Evolutionary conservation across 345 rosid genomes (phyloP), one percentile per base, ranked within the genome.

Genomic region (Turnera subulata): DNA sequence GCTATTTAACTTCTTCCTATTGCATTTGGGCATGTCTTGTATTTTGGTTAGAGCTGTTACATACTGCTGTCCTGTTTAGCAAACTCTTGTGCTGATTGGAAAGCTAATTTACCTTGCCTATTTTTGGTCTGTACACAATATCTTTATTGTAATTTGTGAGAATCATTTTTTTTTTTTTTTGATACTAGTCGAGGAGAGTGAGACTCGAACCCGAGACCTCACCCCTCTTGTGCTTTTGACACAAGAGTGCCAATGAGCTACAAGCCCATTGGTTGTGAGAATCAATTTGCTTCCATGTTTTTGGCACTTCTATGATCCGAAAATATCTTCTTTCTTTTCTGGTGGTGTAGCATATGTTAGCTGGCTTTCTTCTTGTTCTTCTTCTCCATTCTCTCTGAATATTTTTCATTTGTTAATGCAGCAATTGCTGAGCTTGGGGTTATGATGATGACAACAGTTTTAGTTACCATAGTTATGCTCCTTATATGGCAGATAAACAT

Each of bases 401-500:
- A 6, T 54, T 22, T 37, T 42, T 42, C 5, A 53, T 62, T 61
- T 40, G 62, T 29, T 74, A 63, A 68, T 49, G 51, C 89, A 93
- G 97, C 92, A 66, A 85, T 93, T 81, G 96, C 94, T 51, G 99
- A 89, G 84, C 78, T 89, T 23, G 97, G 96, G 56, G 96, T 93
- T 72, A 93, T 93, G 99, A 93, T 89, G 97, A 93, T 87, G 88
- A 93, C 97, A 45, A 89, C 97, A 59, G 51, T 85, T 50, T 78
- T 93, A 55, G 95, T 90, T 62, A 93, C 97, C 26, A 65, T 93
- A 51, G 95, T 93, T 62, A 93, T 93, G 99, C 97, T 93, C 75
- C 97, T 93, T 59, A 85, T 93, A 73, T 93, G 99, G 99, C 94
- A 85, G 82, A 93, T 87, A 67, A 89, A 93, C 75, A 93, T 93